A percentile compares a stretch with the other conserved stretches of the same genome.
phyloP scores from a whole-genome alignment of 495 filamentous ascomycete species.

The Xylaria grammica region DNA sequence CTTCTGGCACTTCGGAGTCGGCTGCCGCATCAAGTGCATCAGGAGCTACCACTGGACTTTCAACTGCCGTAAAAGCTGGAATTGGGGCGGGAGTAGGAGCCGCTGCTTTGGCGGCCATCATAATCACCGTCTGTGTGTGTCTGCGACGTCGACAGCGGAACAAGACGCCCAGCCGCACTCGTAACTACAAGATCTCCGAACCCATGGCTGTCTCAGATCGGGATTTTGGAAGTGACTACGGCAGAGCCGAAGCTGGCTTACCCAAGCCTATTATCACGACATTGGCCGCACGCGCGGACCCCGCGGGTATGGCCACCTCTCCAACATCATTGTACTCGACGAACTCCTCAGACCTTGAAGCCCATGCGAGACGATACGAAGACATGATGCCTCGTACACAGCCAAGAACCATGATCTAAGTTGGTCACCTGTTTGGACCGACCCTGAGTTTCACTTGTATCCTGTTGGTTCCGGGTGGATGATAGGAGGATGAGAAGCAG shows the following conservation, averaged over 20 bases:
- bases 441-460: not conserved
- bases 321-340: conserved; percentile 30
- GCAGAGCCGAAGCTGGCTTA: conserved; percentile 22
- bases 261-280: conserved; percentile 28
- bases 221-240: conserved; percentile 36
- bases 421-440: not conserved
- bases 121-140: conserved; percentile 35
- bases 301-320: conserved; percentile 14
- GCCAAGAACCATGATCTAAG: conserved; percentile 52
- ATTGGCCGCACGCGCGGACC: not conserved
- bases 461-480: too few relatives aligned
- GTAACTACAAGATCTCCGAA: conserved; percentile 46
- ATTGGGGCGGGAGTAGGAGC: conserved; percentile 48
- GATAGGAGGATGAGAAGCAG: not conserved
- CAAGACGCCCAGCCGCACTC: conserved; percentile 28
- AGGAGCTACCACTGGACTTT: conserved; percentile 29
- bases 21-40: conserved; percentile 3
- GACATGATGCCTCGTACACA: conserved; percentile 49
- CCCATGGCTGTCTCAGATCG: conserved; percentile 46
- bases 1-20: not conserved
- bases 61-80: conserved; percentile 46
- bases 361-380: conserved; percentile 51
- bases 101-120: conserved; percentile 36
- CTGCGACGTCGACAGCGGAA: conserved; percentile 37
- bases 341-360: conserved; percentile 40